phyloP scores from a whole-genome alignment of 2,329 filamentous ascomycete genomes.

The Alternaria sp. region DNA sequence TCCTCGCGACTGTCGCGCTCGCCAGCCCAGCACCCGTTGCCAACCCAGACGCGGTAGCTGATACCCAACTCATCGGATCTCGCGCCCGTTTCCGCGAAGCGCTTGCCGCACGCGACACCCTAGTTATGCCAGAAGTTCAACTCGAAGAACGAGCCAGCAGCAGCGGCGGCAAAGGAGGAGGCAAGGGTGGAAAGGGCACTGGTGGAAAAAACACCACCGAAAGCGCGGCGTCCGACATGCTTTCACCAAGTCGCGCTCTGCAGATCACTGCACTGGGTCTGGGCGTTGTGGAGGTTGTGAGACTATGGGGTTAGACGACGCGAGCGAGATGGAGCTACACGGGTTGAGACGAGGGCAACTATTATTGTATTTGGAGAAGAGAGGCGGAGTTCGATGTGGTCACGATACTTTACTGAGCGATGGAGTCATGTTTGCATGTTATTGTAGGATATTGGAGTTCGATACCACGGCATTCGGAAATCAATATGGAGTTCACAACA shows the following conservation, averaged over 20 bases:
- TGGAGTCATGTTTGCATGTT: neutral
- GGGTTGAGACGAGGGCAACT: neutral
- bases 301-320: constrained; percentile 26
- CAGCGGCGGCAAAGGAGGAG: neutral
- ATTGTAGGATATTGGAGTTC: neutral
- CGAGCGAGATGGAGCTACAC: neutral
- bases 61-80: constrained; percentile 7
- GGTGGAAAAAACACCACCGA: constrained; percentile 15
- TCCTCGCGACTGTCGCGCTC: constrained; percentile 34
- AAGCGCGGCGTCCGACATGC: constrained; percentile 24
- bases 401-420: neutral
- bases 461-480: neutral
- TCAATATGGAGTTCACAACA: neutral
- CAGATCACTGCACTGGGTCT: constrained; percentile 35
- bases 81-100: constrained; percentile 9
- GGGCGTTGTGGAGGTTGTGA: constrained; percentile 30
- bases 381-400: neutral
- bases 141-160: constrained; percentile 25
- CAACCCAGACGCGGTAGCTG: constrained; percentile 16
- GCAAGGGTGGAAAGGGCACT: constrained; percentile 5
- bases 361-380: neutral
- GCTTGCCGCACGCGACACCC: constrained; percentile 15
- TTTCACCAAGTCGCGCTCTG: constrained; percentile 29
- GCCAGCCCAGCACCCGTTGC: constrained; percentile 35
- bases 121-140: constrained; percentile 12